Evolutionary conservation across 192 early-diverging fungal species (phyloP), one percentile per base, ranked within the genome.

Genomic region (Haplosporangium gracile): DNA sequence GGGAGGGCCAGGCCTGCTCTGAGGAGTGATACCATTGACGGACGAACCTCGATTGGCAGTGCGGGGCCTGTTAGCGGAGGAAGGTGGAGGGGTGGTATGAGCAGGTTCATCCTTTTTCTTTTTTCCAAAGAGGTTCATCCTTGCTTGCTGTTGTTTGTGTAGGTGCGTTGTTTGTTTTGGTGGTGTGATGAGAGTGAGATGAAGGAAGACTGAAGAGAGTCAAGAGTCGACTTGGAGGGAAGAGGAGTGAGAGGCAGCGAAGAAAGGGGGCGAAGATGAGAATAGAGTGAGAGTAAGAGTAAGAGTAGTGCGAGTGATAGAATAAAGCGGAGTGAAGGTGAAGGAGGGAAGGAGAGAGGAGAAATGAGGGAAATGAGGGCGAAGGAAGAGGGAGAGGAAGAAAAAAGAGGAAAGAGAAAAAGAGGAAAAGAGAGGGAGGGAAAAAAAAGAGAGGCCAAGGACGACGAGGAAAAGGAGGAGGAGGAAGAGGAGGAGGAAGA

Each of bases 81-180:
- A 22, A 24, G 84, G 53, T 18, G 78, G 69, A 40, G 75, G 60
- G 13, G 79, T 16, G 4, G 74, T 22, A 18, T 53, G 32, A 39
- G 39, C 29, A 15, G 74, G 51, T 6, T 79, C 73, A 22, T 55
- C 73, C 73, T 75, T 75, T 72, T 84, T 80, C 70, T 80, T 85
- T 53, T 55, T 70, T 29, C 73, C 77, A 71, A 80, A 85, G 49
- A 80, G n/a, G 65, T 79, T 49, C 83, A 85, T 80, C 60, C 11
- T 65, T 60, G n/a, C 26, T 9, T 65, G 60, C 15, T 29, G n/a
- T 26, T 32, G 60, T 65, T 38, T 71, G 39, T 22, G 2, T 42
- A 16, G 0, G 29, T 71, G 69, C 40, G 36, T n/a, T 38, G 20
- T 29, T 34, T 68, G 65, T 26, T 13, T 26, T 68, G 65, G 13